A percentile compares a stretch with the other conserved stretches of the same genome.
Conservation (phyloP, 768 basidiomycete species). For the Trametes sanguinea region DNA sequence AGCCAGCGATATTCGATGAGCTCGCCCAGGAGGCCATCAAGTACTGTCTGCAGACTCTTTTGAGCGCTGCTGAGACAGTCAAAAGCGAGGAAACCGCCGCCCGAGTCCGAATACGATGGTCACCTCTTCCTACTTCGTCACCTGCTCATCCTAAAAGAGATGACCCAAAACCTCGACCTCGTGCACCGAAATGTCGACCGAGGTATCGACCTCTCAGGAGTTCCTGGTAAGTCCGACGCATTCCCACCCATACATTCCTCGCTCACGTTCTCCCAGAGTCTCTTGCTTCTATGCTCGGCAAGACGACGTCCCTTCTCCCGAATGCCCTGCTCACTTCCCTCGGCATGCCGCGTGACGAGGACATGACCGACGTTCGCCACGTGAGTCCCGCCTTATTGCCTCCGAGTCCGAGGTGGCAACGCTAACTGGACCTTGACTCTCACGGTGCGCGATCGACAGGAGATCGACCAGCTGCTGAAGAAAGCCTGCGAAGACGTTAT, state of each 20-base stretch:
- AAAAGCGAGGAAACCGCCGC: conserved; percentile 48
- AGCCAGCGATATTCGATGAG: conserved; percentile 97
- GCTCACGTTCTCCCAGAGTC: conserved; percentile 43
- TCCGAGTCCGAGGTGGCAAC: conserved; percentile 6
- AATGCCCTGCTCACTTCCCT: conserved; percentile 71
- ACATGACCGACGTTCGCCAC: conserved; percentile 69
- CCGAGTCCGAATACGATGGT: conserved; percentile 60
- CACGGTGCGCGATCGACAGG: conserved; percentile 44
- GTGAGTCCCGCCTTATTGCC: conserved; percentile 41
- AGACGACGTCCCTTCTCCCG: conserved; percentile 62
- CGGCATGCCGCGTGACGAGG: conserved; percentile 64
- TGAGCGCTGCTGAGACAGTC: conserved; percentile 69
- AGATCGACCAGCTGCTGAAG: conserved; percentile 85
- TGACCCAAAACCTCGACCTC: conserved; percentile 74
- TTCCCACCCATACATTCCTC: conserved; percentile 11
- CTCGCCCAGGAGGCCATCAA: conserved; percentile 91
- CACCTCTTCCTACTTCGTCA: conserved; percentile 90
- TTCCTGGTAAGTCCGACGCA: conserved; percentile 51
- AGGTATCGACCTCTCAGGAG: conserved; percentile 48
- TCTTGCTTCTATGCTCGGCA: conserved; percentile 58
- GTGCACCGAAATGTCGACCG: conserved; percentile 47
- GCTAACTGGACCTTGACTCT: conserved; percentile 3
- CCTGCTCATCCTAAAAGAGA: conserved; percentile 88
- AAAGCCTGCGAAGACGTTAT: conserved; percentile 86
- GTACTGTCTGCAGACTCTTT: conserved; percentile 79